Conservation (phyloP, 805 yeast genomes). For the Starmerella bombi region DNA sequence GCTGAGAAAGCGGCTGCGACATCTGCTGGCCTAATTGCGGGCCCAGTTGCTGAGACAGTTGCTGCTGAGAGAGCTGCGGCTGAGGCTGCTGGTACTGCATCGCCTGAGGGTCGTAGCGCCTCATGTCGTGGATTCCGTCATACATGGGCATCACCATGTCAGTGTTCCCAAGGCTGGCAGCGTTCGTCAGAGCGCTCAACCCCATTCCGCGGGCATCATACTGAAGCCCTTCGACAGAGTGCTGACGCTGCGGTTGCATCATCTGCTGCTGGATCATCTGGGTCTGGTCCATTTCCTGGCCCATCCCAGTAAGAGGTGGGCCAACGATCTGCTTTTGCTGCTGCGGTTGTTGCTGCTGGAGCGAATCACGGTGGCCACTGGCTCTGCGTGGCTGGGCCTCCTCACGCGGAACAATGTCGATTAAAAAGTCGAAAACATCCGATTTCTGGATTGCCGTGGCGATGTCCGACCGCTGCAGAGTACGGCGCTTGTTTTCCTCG, state of each 20-base stretch:
- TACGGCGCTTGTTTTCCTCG: conserved; percentile 87
- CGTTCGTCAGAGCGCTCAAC: background rate
- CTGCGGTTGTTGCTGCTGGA: conserved; percentile 1
- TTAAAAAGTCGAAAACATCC: conserved; percentile 94
- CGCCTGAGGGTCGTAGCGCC: too few species aligned
- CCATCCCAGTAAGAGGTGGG: background rate
- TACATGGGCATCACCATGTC: conserved; percentile 20
- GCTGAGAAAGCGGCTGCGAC: background rate
- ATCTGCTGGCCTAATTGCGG: background rate
- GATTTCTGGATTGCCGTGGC: conserved; percentile 89
- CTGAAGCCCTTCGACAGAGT: too few species aligned
- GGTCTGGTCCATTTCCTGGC: background rate
- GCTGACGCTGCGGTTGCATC: background rate
- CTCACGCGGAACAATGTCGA: conserved; percentile 90
- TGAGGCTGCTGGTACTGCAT: too few species aligned
- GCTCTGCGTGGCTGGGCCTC: conserved; percentile 35
- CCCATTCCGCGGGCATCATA: too few species aligned
- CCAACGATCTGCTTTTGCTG: conserved; percentile 4
- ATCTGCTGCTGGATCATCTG: background rate
- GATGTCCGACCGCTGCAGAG: conserved; percentile 85
- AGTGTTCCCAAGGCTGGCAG: conserved; percentile 21
- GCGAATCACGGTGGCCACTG: background rate
- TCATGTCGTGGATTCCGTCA: background rate
- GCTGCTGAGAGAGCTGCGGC: background rate
- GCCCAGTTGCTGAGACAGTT: background rate